Evolutionary conservation across 2,329 filamentous ascomycete genomes (phyloP).

Genomic region (Fusarium sp.): DNA sequence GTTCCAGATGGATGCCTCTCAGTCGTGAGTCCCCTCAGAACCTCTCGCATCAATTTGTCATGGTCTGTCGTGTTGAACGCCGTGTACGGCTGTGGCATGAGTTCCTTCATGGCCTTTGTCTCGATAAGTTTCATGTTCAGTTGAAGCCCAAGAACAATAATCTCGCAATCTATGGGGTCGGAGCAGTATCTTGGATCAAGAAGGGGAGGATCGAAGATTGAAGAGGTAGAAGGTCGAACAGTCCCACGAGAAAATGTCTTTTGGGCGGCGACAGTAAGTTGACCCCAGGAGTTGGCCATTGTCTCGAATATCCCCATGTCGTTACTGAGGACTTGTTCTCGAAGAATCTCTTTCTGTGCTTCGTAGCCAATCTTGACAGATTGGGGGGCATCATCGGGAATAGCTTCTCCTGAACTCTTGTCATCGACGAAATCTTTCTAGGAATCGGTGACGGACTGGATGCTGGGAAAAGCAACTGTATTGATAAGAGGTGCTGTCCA

Average conservation of each 20-base stretch:
- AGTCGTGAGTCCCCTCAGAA: constrained; percentile 1
- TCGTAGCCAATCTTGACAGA: constrained; percentile 19
- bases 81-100: constrained; percentile 15
- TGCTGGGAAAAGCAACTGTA: constrained; percentile 16
- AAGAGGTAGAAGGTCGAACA: constrained; percentile 1
- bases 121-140: constrained; percentile 17
- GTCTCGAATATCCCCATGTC: constrained; percentile 26
- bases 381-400: constrained; percentile 1
- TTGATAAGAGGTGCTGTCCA: constrained; percentile 30
- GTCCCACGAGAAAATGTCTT: constrained; percentile 27
- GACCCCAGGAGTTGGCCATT: constrained; percentile 20
- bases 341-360: constrained; percentile 12
- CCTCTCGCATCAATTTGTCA: constrained; percentile 1
- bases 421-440: constrained; percentile 7
- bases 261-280: constrained; percentile 25
- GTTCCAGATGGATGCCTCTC: constrained; percentile 24
- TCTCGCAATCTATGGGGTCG: constrained; percentile 24
- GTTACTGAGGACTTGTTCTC: constrained; percentile 4
- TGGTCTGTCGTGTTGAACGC: constrained; percentile 13
- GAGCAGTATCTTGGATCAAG: constrained; percentile 29
- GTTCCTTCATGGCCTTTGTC: constrained; percentile 16
- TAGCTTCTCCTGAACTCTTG: not conserved
- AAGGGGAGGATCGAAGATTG: constrained; percentile 13
- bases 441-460: constrained; percentile 5
- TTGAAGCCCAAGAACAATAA: constrained; percentile 25